Percentiles rank a stretch among this genome's conserved stretches.
Conservation (phyloP, 2,329 filamentous ascomycete species). For the Hymenotorrendiella dingleyae region DNA sequence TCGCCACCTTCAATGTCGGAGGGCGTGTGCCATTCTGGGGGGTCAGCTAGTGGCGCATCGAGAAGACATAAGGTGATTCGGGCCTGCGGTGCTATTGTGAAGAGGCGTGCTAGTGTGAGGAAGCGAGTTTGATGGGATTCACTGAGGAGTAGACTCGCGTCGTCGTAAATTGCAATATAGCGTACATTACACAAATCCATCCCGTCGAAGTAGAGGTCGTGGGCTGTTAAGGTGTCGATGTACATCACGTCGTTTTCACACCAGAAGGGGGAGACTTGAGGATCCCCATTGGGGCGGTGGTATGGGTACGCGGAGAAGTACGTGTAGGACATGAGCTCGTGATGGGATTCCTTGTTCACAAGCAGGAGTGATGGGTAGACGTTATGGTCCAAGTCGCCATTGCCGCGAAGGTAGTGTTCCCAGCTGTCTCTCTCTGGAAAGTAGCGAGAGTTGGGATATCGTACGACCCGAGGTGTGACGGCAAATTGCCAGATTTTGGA, state of each 20-base stretch:
- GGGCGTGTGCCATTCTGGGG: conserved; percentile 1
- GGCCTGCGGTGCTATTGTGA: not conserved
- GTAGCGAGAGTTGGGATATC: not conserved
- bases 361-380: not conserved
- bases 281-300: not conserved
- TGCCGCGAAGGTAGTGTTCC: conserved; percentile 1
- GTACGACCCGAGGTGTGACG: not conserved
- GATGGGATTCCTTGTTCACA: conserved; percentile 1
- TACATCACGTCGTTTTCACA: conserved; percentile 1
- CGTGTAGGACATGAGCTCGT: not conserved
- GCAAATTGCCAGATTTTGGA: conserved; percentile 1
- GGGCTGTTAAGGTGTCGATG: not conserved
- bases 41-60: not conserved
- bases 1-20: not conserved
- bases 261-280: not conserved
- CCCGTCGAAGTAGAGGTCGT: not conserved
- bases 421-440: not conserved
- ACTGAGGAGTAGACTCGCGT: not conserved
- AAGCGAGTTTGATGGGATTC: not conserved
- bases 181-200: not conserved
- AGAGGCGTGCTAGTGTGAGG: not conserved
- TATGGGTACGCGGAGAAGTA: not conserved
- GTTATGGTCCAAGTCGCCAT: not conserved
- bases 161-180: conserved; percentile 2
- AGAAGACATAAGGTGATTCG: not conserved